Evolutionary conservation across 805 yeast species (phyloP).

Genomic region (Scheffersomyces stipitis): DNA sequence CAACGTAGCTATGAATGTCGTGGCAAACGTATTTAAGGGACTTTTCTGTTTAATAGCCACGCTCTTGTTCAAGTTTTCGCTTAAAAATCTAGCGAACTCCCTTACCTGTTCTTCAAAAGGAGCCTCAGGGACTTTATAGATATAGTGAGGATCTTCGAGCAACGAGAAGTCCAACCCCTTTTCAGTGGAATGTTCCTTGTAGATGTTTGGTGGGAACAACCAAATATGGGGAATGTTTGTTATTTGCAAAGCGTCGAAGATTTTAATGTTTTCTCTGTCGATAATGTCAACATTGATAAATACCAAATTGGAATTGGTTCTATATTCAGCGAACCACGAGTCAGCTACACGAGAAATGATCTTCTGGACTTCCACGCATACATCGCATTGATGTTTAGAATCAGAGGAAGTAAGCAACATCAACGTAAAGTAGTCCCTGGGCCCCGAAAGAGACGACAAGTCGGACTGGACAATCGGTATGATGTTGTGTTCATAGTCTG

Average conservation of each 20-base stretch:
- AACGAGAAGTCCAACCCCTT: constrained; percentile 16
- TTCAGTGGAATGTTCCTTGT: constrained; percentile 13
- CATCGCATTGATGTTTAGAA: constrained; percentile 43
- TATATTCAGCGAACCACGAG: constrained; percentile 45
- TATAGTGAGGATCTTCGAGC: constrained; percentile 28
- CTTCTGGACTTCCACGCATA: constrained; percentile 47
- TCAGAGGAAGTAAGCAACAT: constrained; percentile 52
- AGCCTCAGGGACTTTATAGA: constrained; percentile 38
- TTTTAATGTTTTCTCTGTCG: constrained; percentile 36
- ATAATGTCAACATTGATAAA: constrained; percentile 54
- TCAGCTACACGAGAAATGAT: constrained; percentile 41
- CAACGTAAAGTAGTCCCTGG: constrained; percentile 52
- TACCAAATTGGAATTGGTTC: constrained; percentile 38
- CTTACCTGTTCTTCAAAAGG: constrained; percentile 36
- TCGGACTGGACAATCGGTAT: constrained; percentile 44
- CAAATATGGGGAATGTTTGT: constrained; percentile 65
- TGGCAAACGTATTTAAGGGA: constrained; percentile 40
- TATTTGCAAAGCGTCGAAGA: constrained; percentile 44
- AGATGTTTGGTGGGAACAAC: constrained; percentile 54
- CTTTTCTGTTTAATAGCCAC: constrained; percentile 43
- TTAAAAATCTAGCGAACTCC: constrained; percentile 55
- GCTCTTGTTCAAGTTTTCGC: constrained; percentile 42
- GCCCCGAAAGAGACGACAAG: constrained; percentile 44
- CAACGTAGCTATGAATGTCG: constrained; percentile 49
- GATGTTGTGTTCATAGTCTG: too few relatives aligned